Conservation (phyloP, 306 rosid genomes). For the Macrotyloma uniflorum region DNA sequence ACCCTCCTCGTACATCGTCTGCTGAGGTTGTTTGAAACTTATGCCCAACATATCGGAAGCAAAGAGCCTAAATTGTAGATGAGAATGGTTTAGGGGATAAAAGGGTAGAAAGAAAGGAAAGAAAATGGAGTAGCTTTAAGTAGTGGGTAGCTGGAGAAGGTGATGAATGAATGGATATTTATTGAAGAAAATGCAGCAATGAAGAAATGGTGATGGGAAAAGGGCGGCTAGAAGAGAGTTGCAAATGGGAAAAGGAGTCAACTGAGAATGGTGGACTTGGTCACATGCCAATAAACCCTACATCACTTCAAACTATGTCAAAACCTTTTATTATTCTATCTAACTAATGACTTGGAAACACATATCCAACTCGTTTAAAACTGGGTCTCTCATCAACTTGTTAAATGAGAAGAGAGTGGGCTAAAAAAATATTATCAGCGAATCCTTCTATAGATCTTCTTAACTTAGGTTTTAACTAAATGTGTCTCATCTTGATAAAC, state of each 20-base stretch:
- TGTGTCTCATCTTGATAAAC: too few species aligned
- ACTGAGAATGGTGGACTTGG: neutral
- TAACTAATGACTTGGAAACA: too few species aligned
- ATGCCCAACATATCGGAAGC: constrained; percentile 16
- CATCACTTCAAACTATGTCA: neutral
- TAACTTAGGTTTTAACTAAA: too few species aligned
- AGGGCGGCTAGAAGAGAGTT: neutral
- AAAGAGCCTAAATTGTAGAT: too few species aligned
- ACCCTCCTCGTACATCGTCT: neutral
- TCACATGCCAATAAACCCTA: neutral
- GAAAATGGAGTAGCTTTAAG: too few species aligned
- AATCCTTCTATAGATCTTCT: too few species aligned
- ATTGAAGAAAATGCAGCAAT: neutral
- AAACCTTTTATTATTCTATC: too few species aligned
- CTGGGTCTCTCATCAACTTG: too few species aligned
- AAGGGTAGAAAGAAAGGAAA: neutral
- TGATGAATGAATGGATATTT: neutral
- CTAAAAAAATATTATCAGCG: too few species aligned
- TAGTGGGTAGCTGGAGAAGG: neutral
- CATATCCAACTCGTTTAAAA: neutral
- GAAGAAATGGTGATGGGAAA: neutral
- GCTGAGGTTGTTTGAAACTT: constrained; percentile 15
- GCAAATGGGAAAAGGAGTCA: neutral
- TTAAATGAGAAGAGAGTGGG: too few species aligned
- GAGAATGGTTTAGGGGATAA: neutral